Evolutionary conservation across 768 basidiomycete species (phyloP).

Genomic region (Mycena crocata): DNA sequence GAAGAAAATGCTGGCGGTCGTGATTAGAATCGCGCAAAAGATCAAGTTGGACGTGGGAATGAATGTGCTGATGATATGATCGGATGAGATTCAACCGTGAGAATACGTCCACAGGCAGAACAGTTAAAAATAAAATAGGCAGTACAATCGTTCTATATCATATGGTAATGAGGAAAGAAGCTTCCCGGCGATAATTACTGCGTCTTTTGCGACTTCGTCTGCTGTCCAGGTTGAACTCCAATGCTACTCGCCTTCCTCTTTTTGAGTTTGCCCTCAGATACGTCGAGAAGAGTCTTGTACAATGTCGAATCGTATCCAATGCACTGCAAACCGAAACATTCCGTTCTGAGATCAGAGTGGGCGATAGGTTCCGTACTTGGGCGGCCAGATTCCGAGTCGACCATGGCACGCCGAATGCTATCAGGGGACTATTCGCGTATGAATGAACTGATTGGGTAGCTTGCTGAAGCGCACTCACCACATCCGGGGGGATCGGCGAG

Average conservation of each 20-base stretch:
- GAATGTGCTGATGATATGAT: too few relatives aligned
- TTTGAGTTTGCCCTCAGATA: not conserved
- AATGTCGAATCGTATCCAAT: not conserved
- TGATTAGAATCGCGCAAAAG: too few relatives aligned
- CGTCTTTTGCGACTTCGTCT: not conserved
- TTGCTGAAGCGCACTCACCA: not conserved
- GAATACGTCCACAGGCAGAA: too few relatives aligned
- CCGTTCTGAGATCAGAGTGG: not conserved
- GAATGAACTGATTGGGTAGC: not conserved
- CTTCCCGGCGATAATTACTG: not conserved
- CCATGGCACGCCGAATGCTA: not conserved
- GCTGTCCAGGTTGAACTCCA: not conserved
- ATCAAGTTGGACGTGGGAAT: too few relatives aligned
- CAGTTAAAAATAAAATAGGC: too few relatives aligned
- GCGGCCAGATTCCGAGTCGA: not conserved
- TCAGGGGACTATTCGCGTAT: not conserved
- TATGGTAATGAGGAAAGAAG: too few relatives aligned
- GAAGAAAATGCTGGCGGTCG: too few relatives aligned
- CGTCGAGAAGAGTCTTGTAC: not conserved
- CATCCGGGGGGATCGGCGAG: not conserved
- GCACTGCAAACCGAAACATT: conserved; percentile 8
- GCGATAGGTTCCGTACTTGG: not conserved
- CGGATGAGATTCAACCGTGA: too few relatives aligned
- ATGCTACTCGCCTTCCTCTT: not conserved
- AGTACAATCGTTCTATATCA: too few relatives aligned